These are phyloP conservation scores for Tricholoma sp. DNA, from an alignment of 768 basidiomycete genomes.

Conservation along the genomic window DNA sequence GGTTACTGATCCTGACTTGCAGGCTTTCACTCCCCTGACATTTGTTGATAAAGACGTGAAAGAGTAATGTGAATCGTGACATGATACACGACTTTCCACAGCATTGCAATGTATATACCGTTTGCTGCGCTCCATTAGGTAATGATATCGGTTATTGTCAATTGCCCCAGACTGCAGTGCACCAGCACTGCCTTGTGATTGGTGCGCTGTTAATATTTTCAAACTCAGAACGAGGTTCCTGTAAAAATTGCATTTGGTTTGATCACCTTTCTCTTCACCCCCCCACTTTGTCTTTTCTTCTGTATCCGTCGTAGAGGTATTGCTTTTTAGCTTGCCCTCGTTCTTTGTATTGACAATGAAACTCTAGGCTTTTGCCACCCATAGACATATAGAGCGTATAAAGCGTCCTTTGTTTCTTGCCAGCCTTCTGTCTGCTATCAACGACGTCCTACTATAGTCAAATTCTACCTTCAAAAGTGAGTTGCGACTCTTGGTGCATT, in stretches of 20 bases:
- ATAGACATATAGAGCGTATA: slow-evolving; percentile 66
- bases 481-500: slow-evolving; percentile 11
- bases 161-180: too few relatives aligned
- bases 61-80: slow-evolving; percentile 21
- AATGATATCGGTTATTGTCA: slow-evolving; percentile 4
- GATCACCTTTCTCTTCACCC: slow-evolving; percentile 26
- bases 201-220: slow-evolving; percentile 27
- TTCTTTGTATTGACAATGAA: slow-evolving; percentile 5
- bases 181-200: slow-evolving; percentile 11
- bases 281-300: slow-evolving; percentile 26
- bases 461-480: slow-evolving; percentile 37
- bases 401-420: slow-evolving; percentile 64
- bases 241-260: slow-evolving; percentile 22
- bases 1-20: slow-evolving; percentile 15
- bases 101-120: background rate
- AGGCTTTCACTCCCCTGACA: slow-evolving; percentile 47
- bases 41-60: slow-evolving; percentile 37
- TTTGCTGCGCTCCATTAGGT: background rate
- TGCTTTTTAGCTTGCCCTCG: slow-evolving; percentile 4
- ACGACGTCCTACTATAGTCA: slow-evolving; percentile 28
- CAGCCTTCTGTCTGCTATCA: slow-evolving; percentile 43
- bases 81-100: background rate
- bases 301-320: slow-evolving; percentile 37
- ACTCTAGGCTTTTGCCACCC: slow-evolving; percentile 26
- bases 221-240: slow-evolving; percentile 32